Conservation (phyloP, 352 stramenopile species). For the Phytophthora hybrid region DNA sequence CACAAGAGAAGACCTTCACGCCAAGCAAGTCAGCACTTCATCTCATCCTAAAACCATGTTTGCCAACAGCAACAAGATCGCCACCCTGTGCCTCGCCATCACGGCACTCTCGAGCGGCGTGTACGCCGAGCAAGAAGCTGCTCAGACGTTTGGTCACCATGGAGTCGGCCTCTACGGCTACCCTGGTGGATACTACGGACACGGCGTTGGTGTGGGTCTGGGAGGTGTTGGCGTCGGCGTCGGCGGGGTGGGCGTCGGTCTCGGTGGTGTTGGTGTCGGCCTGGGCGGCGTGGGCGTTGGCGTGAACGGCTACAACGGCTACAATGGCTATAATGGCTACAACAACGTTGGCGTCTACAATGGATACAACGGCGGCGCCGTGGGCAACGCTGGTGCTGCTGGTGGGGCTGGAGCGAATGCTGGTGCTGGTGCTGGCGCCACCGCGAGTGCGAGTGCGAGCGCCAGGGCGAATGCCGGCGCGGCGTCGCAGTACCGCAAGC, state of each 20-base stretch:
- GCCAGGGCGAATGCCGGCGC: not conserved
- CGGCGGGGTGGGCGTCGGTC: not conserved
- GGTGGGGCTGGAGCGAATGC: no score
- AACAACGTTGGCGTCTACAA: not conserved
- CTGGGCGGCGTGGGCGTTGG: not conserved
- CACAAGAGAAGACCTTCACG: no score
- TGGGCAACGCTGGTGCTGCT: not conserved
- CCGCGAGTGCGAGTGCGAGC: no score
- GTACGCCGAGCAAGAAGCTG: not conserved
- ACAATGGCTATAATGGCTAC: not conserved
- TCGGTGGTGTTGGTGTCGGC: not conserved
- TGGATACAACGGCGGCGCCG: not conserved
- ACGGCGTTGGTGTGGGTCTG: not conserved
- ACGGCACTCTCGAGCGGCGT: not conserved
- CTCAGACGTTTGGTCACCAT: not conserved
- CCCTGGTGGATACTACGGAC: not conserved
- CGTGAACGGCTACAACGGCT: not conserved
- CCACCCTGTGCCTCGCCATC: not conserved
- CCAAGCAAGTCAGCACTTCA: no score
- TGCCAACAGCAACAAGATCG: not conserved
- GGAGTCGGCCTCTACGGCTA: not conserved
- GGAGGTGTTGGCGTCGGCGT: not conserved
- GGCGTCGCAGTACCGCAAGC: not conserved
- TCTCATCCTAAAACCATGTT: no score
- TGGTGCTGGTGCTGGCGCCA: not conserved